These are phyloP conservation scores for Cercophora sp. DNA, from an alignment of 495 filamentous ascomycete genomes.

Conservation along the genomic window DNA sequence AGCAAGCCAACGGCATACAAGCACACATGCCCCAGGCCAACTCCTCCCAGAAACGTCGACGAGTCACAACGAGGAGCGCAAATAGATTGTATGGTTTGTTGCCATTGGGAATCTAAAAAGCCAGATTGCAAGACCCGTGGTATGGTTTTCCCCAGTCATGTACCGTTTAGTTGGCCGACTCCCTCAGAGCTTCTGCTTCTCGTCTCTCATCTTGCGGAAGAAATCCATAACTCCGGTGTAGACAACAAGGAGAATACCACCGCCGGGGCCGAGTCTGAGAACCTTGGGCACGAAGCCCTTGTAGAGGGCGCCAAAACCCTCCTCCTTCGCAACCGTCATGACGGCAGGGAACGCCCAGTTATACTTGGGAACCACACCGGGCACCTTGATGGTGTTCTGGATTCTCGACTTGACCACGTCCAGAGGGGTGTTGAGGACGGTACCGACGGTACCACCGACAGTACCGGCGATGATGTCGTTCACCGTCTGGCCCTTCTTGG, in stretches of 20 bases:
- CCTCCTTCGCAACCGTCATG: constrained; percentile 82
- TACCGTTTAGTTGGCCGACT: no score
- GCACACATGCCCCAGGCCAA: no score
- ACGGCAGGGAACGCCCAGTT: constrained; percentile 94
- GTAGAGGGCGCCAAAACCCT: constrained; percentile 88
- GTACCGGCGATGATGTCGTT: constrained; percentile 87
- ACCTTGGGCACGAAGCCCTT: constrained; percentile 98
- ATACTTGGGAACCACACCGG: constrained; percentile 82
- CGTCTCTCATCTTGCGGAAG: constrained; percentile 49
- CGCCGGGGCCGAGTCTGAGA: constrained; percentile 30
- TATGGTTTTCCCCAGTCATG: no score
- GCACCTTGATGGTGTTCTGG: constrained; percentile 81
- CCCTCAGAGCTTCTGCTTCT: constrained; percentile 2
- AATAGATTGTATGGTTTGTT: no score
- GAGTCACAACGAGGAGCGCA: no score
- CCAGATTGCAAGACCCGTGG: no score
- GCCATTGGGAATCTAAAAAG: no score
- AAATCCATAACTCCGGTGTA: constrained; percentile 94
- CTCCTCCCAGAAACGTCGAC: no score
- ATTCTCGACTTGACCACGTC: constrained; percentile 98
- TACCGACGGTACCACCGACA: constrained; percentile 87
- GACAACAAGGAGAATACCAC: constrained; percentile 84
- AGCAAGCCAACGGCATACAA: no score
- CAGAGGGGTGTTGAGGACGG: constrained; percentile 92
- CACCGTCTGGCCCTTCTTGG: constrained; percentile 72